Evolutionary conservation across 129 eudicot genomes (phyloP).

Genomic region (Tagetes patula): DNA sequence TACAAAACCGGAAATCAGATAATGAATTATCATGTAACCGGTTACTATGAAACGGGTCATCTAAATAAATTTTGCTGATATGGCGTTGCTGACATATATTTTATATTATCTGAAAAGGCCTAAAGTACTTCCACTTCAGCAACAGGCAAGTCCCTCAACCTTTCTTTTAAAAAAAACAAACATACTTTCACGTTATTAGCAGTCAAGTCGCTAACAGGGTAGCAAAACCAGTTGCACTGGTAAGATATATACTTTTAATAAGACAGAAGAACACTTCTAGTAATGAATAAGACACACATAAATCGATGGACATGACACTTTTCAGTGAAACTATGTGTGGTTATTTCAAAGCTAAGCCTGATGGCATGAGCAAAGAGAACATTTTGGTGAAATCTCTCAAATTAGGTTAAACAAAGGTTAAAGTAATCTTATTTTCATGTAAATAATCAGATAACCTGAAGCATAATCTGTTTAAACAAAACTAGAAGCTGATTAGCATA

Average conservation of each 20-base stretch:
- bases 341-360: background rate
- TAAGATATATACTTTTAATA: background rate
- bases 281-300: background rate
- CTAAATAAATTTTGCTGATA: no score
- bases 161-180: background rate
- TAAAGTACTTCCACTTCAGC: background rate
- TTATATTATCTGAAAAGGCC: background rate
- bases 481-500: background rate
- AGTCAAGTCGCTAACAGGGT: background rate
- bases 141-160: background rate
- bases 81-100: no score
- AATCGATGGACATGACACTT: background rate
- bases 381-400: background rate
- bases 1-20: no score
- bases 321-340: background rate
- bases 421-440: background rate
- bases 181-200: background rate
- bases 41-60: background rate
- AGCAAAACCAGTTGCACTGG: background rate
- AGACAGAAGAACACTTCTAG: background rate
- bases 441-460: background rate
- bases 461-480: background rate
- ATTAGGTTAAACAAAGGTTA: background rate
- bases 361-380: background rate
- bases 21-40: no score